A percentile compares a stretch with the other conserved stretches of the same genome.
These are phyloP conservation scores for Chalaropsis thielavioides DNA, from an alignment of 2,329 filamentous ascomycete genomes.

Conservation along the genomic window DNA sequence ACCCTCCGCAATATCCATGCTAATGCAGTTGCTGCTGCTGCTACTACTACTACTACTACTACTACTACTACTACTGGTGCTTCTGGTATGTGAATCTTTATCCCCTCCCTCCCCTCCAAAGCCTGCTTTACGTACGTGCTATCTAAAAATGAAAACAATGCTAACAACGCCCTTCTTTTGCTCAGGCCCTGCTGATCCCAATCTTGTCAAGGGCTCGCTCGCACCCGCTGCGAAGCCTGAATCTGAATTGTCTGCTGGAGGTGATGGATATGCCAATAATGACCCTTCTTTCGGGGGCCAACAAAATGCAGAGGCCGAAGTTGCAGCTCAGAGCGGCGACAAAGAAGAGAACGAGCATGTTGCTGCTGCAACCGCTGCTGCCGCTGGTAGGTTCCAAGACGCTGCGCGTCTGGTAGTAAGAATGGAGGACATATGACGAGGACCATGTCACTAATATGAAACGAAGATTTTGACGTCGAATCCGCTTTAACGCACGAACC, in stretches of 20 bases:
- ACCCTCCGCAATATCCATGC: neutral
- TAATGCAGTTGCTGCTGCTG: neutral
- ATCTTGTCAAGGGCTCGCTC: neutral
- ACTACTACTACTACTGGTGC: neutral
- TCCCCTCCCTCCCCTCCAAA: neutral
- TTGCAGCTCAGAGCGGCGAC: neutral
- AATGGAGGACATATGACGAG: slow-evolving; percentile 5
- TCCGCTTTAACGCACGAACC: slow-evolving; percentile 1
- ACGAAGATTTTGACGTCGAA: slow-evolving; percentile 8
- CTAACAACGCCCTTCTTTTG: neutral
- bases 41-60: neutral
- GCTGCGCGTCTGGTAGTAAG: neutral
- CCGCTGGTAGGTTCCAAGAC: slow-evolving; percentile 11
- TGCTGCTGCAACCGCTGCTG: neutral
- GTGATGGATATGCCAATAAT: neutral
- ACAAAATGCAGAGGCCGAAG: neutral
- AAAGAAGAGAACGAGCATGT: neutral
- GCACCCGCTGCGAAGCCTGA: neutral
- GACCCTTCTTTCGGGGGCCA: neutral
- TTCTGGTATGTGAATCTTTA: neutral
- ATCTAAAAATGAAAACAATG: neutral
- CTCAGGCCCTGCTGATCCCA: neutral
- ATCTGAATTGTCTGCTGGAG: neutral
- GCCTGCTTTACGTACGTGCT: neutral
- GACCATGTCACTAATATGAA: slow-evolving; percentile 11